Percentiles rank a stretch among this genome's conserved stretches.
These are phyloP conservation scores for Nematocida sp. DNA, from an alignment of 371 early-diverging fungal genomes.

Conservation along the genomic window DNA sequence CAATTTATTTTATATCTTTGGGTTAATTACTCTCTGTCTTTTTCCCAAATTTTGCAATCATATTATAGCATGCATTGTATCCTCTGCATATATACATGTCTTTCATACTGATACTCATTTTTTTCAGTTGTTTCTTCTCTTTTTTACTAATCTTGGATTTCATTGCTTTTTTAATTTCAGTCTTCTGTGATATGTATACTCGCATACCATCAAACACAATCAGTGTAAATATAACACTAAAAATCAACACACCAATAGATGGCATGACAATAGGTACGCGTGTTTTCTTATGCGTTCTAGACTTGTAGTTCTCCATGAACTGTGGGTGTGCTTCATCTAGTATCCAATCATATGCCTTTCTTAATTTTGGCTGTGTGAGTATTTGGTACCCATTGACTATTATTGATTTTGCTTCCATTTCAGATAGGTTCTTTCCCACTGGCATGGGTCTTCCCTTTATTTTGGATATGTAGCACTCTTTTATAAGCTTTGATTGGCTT, in stretches of 20 bases:
- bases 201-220: slow-evolving; percentile 14
- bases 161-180: slow-evolving; percentile 1
- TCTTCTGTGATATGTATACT: not conserved
- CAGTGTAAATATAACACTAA: not conserved
- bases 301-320: slow-evolving; percentile 42
- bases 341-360: slow-evolving; percentile 51
- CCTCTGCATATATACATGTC: slow-evolving; percentile 35
- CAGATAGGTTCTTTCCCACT: not conserved
- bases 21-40: not conserved
- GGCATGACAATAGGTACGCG: slow-evolving; percentile 22
- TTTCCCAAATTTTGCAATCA: not conserved
- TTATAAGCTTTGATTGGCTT: slow-evolving; percentile 21
- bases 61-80: not conserved
- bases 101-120: not conserved
- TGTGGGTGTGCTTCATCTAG: slow-evolving; percentile 45
- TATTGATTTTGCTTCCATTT: slow-evolving; percentile 1
- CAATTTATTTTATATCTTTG: not conserved
- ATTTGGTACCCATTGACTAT: slow-evolving; percentile 47
- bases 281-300: not conserved
- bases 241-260: not conserved
- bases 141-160: slow-evolving; percentile 8
- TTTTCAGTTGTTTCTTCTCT: slow-evolving; percentile 19
- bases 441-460: slow-evolving; percentile 1
- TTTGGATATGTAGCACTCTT: slow-evolving; percentile 45
- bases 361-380: slow-evolving; percentile 32